Base-by-base conservation (phyloP, 768 basidiomycete genomes). In the Mycena indigotica region DNA sequence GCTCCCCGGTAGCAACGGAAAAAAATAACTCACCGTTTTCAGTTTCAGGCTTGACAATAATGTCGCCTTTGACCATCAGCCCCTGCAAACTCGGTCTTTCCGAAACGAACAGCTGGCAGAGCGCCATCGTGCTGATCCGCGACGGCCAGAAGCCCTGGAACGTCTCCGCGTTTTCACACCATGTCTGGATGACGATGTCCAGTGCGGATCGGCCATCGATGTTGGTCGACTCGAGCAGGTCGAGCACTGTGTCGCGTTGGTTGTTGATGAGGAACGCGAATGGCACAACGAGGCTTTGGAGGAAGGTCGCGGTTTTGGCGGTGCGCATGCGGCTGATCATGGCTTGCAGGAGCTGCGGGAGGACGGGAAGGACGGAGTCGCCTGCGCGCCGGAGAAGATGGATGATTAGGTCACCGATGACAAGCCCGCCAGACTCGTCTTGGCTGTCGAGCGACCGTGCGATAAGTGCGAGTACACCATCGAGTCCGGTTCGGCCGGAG, bases 61-160 rank as follows among this genome's bases (percentile, higher is more conserved):
- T 83, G 69, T 98, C 95, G 6, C 96, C 96, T 70, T 95, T 95
- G 44, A 98, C 96, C 25, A 77, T 70, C 13, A 97, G 73, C 30
- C 74, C 79, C 60, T 84, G 83, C 62, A 98, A 64, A 58, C 82
- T 84, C 12, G 85, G 79, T n/a, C 88, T 80, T 53, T 84, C 80
- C 4, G 85, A 83, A 0, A 74, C 73, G 67, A 89, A 89, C 23
- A 98, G 78, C 59, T 89, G 84, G 26, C 83, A 83, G 50, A 99
- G 75, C 1, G 89, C 95, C 53, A 98, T 75, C 35, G 84, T 88
- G 71, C 93, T 95, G 65, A 96, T 82, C 28, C 93, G 85, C 3
- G 86, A 84, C 10, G 93, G 87, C 95, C 96, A 98, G 72, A 88
- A 93, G 28, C 97, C 95, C 67, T 94, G 93, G 81, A 98, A 91